phyloP scores from a whole-genome alignment of 1,284 basidiomycete species.

The Sphaerobolus stellatus region DNA sequence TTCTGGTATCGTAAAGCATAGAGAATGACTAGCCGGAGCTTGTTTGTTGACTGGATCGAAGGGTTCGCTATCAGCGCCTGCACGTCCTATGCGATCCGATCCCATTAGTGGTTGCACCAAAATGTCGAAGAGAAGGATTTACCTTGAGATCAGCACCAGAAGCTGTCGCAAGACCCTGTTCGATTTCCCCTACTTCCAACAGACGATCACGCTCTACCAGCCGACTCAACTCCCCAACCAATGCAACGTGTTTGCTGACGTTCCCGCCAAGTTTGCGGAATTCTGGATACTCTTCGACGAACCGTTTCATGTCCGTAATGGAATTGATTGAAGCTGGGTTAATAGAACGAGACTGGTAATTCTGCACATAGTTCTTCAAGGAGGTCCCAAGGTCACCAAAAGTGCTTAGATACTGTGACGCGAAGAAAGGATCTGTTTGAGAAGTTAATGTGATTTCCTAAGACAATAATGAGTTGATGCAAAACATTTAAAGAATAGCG shows the following conservation, averaged over 20 bases:
- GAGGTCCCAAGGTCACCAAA: conserved; percentile 96
- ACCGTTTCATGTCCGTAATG: conserved; percentile 95
- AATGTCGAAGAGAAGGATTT: conserved; percentile 20
- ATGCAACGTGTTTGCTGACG: conserved; percentile 96
- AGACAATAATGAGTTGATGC: neutral
- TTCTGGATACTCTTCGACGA: conserved; percentile 98
- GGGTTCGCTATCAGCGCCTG: conserved; percentile 72
- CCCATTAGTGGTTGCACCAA: neutral
- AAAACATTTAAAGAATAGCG: conserved; percentile 16
- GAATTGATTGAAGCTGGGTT: conserved; percentile 89
- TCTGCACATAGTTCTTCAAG: conserved; percentile 91
- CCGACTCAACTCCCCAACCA: conserved; percentile 94
- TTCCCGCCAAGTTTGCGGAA: conserved; percentile 96
- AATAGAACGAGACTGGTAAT: conserved; percentile 86
- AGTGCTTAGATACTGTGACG: conserved; percentile 87
- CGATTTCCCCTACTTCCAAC: conserved; percentile 90
- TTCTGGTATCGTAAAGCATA: conserved; percentile 97
- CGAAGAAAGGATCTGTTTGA: conserved; percentile 93
- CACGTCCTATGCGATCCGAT: conserved; percentile 56
- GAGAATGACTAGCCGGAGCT: conserved; percentile 90
- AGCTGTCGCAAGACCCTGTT: conserved; percentile 93
- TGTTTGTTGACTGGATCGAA: conserved; percentile 73
- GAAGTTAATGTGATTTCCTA: conserved; percentile 95
- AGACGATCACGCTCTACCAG: conserved; percentile 85
- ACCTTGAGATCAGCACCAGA: conserved; percentile 89